Percentiles rank a stretch among this genome's conserved stretches.
Conservation (phyloP, 1,284 basidiomycete species). For the Anthracocystis walkeri region DNA sequence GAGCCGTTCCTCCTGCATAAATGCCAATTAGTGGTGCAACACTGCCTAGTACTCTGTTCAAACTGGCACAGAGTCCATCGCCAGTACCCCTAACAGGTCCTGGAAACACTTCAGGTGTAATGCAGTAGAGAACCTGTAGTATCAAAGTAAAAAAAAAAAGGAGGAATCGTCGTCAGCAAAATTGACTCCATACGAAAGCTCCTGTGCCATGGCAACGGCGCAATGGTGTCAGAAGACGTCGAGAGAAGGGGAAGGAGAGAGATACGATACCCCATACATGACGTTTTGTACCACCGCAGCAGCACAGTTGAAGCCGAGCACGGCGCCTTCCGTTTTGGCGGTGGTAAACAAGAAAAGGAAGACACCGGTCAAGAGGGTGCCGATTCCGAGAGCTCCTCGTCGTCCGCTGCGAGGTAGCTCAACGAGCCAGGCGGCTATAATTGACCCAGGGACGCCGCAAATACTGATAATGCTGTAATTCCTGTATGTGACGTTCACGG, state of each 20-base stretch:
- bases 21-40: conserved; percentile 67
- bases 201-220: background rate
- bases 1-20: conserved; percentile 49
- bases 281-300: conserved; percentile 59
- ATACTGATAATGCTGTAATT: conserved; percentile 68
- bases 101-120: conserved; percentile 66
- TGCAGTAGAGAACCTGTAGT: conserved; percentile 50
- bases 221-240: background rate
- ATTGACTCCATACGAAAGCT: background rate
- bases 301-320: conserved; percentile 65
- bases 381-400: conserved; percentile 66
- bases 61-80: conserved; percentile 62
- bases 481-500: conserved; percentile 55
- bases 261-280: conserved; percentile 43
- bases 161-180: background rate
- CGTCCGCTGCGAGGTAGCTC: conserved; percentile 66
- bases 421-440: conserved; percentile 66
- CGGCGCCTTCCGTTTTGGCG: conserved; percentile 48
- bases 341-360: conserved; percentile 68
- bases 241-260: background rate
- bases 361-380: conserved; percentile 65
- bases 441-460: conserved; percentile 67
- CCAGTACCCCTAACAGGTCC: conserved; percentile 67
- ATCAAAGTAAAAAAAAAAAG: background rate
- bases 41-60: conserved; percentile 65